phyloP scores from a whole-genome alignment of 768 basidiomycete species.

The Trametes punicea region DNA sequence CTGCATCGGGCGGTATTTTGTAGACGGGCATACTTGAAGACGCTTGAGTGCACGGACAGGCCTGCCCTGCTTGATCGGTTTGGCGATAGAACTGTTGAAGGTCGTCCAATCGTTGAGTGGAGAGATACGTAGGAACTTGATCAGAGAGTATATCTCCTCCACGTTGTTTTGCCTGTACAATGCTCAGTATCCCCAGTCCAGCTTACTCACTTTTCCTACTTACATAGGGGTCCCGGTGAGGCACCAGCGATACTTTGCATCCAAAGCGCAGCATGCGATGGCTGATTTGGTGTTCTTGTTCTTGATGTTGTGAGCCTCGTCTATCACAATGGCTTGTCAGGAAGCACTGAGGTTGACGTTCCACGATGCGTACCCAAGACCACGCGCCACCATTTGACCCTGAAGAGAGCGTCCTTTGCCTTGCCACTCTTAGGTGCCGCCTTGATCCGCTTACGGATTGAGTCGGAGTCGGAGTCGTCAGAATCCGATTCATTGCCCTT shows the following conservation, averaged over 20 bases:
- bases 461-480: constrained; percentile 38
- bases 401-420: constrained; percentile 64
- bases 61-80: constrained; percentile 71
- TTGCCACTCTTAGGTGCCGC: constrained; percentile 39
- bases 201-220: neutral
- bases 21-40: constrained; percentile 61
- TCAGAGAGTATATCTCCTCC: constrained; percentile 82
- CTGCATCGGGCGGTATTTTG: neutral
- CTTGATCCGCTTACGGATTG: constrained; percentile 44
- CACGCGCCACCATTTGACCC: constrained; percentile 78
- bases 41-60: constrained; percentile 75
- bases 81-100: constrained; percentile 76
- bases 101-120: constrained; percentile 77
- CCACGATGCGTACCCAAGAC: constrained; percentile 60
- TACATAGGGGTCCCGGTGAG: constrained; percentile 45
- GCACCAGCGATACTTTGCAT: constrained; percentile 49
- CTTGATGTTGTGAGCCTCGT: constrained; percentile 63
- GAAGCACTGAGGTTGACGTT: neutral
- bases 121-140: constrained; percentile 83
- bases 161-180: constrained; percentile 77
- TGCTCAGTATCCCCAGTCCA: neutral
- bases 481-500: constrained; percentile 28
- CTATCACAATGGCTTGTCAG: constrained; percentile 25
- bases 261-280: constrained; percentile 39
- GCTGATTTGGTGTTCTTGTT: constrained; percentile 41